Base-by-base conservation (phyloP, 306 rosid genomes). In the Pachyrhizus erosus region DNA sequence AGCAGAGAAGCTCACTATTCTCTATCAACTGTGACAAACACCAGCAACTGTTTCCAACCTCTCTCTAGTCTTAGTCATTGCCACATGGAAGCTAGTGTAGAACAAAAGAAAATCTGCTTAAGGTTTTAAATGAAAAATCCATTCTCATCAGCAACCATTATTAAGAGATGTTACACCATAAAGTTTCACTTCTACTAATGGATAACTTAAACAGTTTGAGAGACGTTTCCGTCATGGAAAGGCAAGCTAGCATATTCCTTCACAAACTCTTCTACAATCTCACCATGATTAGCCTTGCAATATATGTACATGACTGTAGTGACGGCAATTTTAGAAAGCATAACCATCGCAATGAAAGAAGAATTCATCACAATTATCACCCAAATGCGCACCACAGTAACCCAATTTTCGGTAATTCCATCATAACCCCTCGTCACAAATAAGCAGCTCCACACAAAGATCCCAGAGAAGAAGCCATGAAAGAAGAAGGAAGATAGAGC, bases 351-450 rank as follows among this genome's bases (percentile, higher is more conserved):
- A 18, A n/a, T 0, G 0, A 37, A 4, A 18, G 1, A 34, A 66
- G 49, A 34, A 3, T 0, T 0, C 0, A 1, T 0, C 72, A 34
- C 24, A 37, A 37, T n/a, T 0, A 65, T 0, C 6, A 0, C 26
- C 71, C 71, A 65, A 2, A 17, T 3, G 0, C 1, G 0, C 14
- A 33, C 26, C 14, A 7, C 8, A 33, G 9, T 1, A 34, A 1
- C 5, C 72, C 46, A 34, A n/a, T 5, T n/a, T 3, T n/a, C 27
- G 0, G 0, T 1, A 33, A 2, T 9, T 8, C 15, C 13, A 8
- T 33, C 0, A 34, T 3, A n/a, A 8, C 24, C 27, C 13, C 0
- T 34, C 1, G 17, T 34, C 26, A 29, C 2, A n/a, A 9, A 3
- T 0, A 66, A 8, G 27, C 13, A 17, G 27, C 6, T 34, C 26